phyloP scores from a whole-genome alignment of 306 rosid genomes.

The Senna siamea region DNA sequence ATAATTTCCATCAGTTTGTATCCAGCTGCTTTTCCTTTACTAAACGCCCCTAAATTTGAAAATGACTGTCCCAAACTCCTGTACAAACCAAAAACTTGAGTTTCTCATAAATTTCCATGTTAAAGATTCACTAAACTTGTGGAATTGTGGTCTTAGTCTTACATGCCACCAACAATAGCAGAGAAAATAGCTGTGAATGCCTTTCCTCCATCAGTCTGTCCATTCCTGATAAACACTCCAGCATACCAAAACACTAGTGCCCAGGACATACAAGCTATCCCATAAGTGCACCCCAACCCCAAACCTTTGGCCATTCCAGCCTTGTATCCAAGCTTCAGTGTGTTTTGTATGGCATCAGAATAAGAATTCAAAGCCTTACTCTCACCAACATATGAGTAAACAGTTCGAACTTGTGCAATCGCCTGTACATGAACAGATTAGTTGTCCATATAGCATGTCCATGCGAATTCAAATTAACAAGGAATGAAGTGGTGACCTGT shows the following conservation, averaged over 20 bases:
- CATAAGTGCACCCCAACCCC: slow-evolving; percentile 98
- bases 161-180: slow-evolving; percentile 99
- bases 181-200: slow-evolving; percentile 98
- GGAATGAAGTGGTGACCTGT: too few relatives aligned
- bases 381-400: slow-evolving; percentile 95
- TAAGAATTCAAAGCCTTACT: slow-evolving; percentile 93
- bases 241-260: slow-evolving; percentile 99
- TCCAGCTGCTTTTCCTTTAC: slow-evolving; percentile 97
- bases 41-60: slow-evolving; percentile 94
- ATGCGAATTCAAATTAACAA: too few relatives aligned
- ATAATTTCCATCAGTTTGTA: slow-evolving; percentile 94
- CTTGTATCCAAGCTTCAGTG: slow-evolving; percentile 93
- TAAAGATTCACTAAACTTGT: too few relatives aligned
- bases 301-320: slow-evolving; percentile 99
- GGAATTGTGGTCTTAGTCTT: too few relatives aligned
- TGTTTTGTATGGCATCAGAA: slow-evolving; percentile 96
- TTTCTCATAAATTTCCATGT: slow-evolving; percentile 8
- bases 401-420: slow-evolving; percentile 94
- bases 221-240: slow-evolving; percentile 91
- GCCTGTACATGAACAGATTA: slow-evolving; percentile 57
- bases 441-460: too few relatives aligned
- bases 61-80: slow-evolving; percentile 99
- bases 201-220: slow-evolving; percentile 95
- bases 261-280: slow-evolving; percentile 99
- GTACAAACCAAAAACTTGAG: slow-evolving; percentile 16